Evolutionary conservation across 1,284 basidiomycete species (phyloP), one percentile per base, ranked within the genome.

Genomic region (Gymnopus androsaceus): DNA sequence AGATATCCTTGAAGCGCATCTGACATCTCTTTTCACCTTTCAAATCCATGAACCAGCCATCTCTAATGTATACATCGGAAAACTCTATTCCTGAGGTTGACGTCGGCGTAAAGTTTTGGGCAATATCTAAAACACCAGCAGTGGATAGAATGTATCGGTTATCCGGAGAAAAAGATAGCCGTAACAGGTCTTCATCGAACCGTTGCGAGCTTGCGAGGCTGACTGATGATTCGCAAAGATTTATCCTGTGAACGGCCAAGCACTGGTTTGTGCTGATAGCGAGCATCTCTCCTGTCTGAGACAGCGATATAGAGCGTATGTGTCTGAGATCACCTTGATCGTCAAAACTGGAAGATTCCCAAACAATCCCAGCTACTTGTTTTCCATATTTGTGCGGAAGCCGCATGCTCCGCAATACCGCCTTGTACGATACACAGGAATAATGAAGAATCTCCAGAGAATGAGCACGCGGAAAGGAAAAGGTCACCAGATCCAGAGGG

Each of bases 1-100:
- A 27, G 1, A 50, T 50, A 2, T 50, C 48, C 33, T 50, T 14
- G 25, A 31, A 50, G 11, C 34, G 48, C 28, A 50, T 15, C n/a
- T 19, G 25, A 37, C 48, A 50, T 23, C 23, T 38, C 48, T 38
- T 21, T 6, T n/a, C 12, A 27, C 34, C 48, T 4, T 50, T n/a
- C n/a, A 27, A 38, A 38, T 50, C 48, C 7, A 50, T n/a, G 11
- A 50, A 9, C 48, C 48, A 50, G 25, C 48, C 48, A 27, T 50
- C 36, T n/a, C 12, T 36, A 4, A 50, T 6, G 23, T 12, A 50
- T 15, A 37, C 34, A 28, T 28, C 23, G 25, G 23, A 7, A 27
- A 28, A n/a, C 9, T 8, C 6, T n/a, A 50, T 15, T 27, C 17
- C n/a, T 21, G 15, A 42, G 19, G 14, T 27, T n/a, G 14, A 17